Conservation (phyloP, 2,329 filamentous ascomycete species). For the Colletotrichum sojae region DNA sequence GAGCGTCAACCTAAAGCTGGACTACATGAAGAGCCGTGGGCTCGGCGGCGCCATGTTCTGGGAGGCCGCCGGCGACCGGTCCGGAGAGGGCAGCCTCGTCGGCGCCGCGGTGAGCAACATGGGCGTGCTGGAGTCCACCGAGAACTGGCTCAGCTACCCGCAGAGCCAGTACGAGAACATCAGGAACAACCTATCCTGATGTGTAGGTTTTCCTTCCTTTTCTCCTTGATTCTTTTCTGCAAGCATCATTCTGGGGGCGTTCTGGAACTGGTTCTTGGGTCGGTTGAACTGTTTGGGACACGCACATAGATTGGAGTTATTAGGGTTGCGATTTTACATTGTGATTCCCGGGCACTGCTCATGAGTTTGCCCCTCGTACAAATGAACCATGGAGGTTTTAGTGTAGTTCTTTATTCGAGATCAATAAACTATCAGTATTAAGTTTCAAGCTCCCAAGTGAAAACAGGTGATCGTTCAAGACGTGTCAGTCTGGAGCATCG, state of each 20-base stretch:
- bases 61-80: conserved; percentile 80
- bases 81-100: conserved; percentile 70
- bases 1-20: conserved; percentile 72
- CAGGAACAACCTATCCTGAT: conserved; percentile 45
- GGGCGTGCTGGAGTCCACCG: conserved; percentile 61
- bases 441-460: too few species aligned
- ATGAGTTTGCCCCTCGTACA: too few species aligned
- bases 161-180: conserved; percentile 73
- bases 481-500: too few species aligned
- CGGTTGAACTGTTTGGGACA: too few species aligned
- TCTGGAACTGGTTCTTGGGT: background rate
- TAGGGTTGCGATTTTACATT: too few species aligned
- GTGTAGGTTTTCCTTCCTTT: background rate
- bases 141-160: conserved; percentile 70
- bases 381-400: too few species aligned
- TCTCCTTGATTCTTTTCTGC: background rate
- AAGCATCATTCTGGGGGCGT: background rate
- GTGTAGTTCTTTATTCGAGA: too few species aligned
- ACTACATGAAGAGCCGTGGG: conserved; percentile 71
- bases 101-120: conserved; percentile 62
- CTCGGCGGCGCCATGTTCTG: conserved; percentile 88
- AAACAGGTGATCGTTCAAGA: too few species aligned
- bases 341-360: too few species aligned
- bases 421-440: too few species aligned
- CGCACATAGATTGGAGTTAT: too few species aligned